These are phyloP conservation scores for Chalara sp. DNA, from an alignment of 2,329 filamentous ascomycete genomes.

Conservation along the genomic window DNA sequence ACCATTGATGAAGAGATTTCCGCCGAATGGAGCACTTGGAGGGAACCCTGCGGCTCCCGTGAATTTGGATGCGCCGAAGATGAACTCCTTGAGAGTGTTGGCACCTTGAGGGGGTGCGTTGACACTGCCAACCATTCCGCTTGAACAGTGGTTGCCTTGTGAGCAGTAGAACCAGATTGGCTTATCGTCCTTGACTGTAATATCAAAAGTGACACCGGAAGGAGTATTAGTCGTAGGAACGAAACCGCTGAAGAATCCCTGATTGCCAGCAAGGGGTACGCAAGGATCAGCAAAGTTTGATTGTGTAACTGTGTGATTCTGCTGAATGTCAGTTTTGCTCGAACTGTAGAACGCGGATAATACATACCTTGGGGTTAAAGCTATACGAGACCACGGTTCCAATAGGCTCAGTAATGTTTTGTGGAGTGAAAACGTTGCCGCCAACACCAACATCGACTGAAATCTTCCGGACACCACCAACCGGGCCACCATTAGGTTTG, in stretches of 20 bases:
- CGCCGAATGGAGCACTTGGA: slow-evolving; percentile 27
- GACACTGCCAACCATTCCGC: slow-evolving; percentile 40
- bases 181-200: slow-evolving; percentile 34
- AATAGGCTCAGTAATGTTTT: slow-evolving; percentile 21
- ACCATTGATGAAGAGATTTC: slow-evolving; percentile 22
- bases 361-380: slow-evolving; percentile 15
- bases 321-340: not conserved
- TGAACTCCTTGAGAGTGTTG: too few relatives aligned
- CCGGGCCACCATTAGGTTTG: slow-evolving; percentile 10
- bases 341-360: not conserved
- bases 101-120: slow-evolving; percentile 22
- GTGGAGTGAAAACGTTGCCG: slow-evolving; percentile 65
- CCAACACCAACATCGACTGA: slow-evolving; percentile 23
- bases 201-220: slow-evolving; percentile 33
- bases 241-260: slow-evolving; percentile 54
- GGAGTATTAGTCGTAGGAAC: slow-evolving; percentile 35
- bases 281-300: slow-evolving; percentile 32
- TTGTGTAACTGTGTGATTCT: slow-evolving; percentile 24
- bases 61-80: too few relatives aligned
- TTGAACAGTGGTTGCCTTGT: slow-evolving; percentile 34
- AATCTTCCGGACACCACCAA: not conserved
- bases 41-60: slow-evolving; percentile 3
- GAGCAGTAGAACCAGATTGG: slow-evolving; percentile 35
- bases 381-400: slow-evolving; percentile 24
- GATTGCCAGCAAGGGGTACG: slow-evolving; percentile 34